These are phyloP conservation scores for Solanum hybrid DNA, from an alignment of 305 asterid species.

Conservation along the genomic window DNA sequence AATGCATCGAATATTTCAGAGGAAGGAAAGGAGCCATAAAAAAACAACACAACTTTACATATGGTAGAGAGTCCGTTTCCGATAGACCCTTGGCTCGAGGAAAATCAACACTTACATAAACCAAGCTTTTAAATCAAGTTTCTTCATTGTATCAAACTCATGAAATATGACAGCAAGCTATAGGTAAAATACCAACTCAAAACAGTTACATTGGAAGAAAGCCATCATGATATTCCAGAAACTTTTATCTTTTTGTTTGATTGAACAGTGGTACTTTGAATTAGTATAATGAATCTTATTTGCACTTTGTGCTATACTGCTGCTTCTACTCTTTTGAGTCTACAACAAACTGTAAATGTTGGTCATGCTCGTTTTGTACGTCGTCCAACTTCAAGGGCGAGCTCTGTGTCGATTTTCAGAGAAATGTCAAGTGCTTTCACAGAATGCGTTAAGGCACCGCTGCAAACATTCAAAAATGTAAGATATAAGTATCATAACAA, in stretches of 20 bases:
- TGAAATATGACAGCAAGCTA: neutral
- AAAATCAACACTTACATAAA: neutral
- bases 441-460: slow-evolving; percentile 89
- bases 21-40: neutral
- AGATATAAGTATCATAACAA: neutral
- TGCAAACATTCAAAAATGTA: slow-evolving; percentile 29
- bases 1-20: neutral
- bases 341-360: neutral
- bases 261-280: neutral
- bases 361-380: slow-evolving; percentile 87
- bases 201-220: neutral
- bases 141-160: neutral
- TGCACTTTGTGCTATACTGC: neutral
- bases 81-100: too few species aligned
- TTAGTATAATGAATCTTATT: neutral
- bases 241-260: neutral
- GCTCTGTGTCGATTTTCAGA: slow-evolving; percentile 80
- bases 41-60: neutral
- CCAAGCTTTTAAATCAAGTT: neutral
- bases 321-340: neutral
- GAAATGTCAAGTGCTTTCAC: slow-evolving; percentile 97
- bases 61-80: neutral
- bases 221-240: neutral
- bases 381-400: slow-evolving; percentile 82
- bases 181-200: neutral